Base-by-base conservation (phyloP, 1,139 yeast genomes). In the Yamadazyma jaroonii region DNA sequence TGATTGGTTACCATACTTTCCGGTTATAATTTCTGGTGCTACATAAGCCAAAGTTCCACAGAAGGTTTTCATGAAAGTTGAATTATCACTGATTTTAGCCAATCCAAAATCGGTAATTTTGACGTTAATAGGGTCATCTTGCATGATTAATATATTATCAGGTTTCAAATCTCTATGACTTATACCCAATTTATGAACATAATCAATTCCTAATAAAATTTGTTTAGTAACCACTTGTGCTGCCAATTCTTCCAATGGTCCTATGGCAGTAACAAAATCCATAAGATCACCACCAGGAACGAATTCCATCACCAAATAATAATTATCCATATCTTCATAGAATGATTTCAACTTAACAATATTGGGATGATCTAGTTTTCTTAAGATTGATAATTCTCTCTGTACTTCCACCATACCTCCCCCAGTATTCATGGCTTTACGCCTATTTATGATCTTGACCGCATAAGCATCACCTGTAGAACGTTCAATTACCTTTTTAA, bases 241-340 rank as follows among this genome's bases (percentile, higher is more conserved):
- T 2, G 95, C 95, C 37, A 81, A 89, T 59, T 90, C 98, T 13
- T 94, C 89, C 27, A 90, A 85, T 4, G 94, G 79, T 1, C 97
- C 97, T 59, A 86, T 84, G 2, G 90, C 87, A 0, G 95, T 92
- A 2, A 90, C 95, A 62, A 87, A 89, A 62, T 81, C 97, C 98
- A 92, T 92, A 42, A 92, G 66, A 58, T 92, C 98, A n/a, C 98
- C 98, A 8, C 97, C 97, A 1, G 95, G 83, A 13, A 92, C 94
- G 50, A 83, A 84, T 55, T 92, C 98, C 97, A 92, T 90, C 4
- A 92, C 90, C 45, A 92, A 70, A 56, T 87, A 92, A 58, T 87
- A 87, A 51, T 77, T 79, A 42, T 83, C 85, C 9, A 70, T 64
- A 56, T 90, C 97, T 56, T 89, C 96, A 55, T 81, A 89, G 50